Evolutionary conservation across 1,139 yeast genomes (phyloP).

Genomic region (Blastobotrys illinoisensis): DNA sequence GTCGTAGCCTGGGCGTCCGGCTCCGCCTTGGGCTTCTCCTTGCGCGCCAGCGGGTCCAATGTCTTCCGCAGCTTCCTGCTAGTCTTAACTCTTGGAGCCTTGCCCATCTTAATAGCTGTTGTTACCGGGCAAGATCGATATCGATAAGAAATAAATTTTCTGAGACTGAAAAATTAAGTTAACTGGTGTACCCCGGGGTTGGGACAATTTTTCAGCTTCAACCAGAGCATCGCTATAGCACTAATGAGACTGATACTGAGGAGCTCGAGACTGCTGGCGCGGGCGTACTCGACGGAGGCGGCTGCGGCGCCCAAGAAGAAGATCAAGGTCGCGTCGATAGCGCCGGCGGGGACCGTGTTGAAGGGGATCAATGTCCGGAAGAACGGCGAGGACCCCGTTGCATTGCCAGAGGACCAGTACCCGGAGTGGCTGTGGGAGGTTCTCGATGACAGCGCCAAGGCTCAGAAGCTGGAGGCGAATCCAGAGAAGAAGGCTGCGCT

Average conservation of each 20-base stretch:
- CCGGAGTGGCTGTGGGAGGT: conserved; percentile 96
- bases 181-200: not conserved
- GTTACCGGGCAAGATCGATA: not conserved
- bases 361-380: conserved; percentile 69
- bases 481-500: conserved; percentile 65
- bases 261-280: conserved; percentile 3
- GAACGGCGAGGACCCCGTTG: conserved; percentile 83
- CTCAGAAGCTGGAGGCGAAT: conserved; percentile 50
- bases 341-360: conserved; percentile 72
- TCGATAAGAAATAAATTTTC: conserved; percentile 1
- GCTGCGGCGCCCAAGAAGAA: conserved; percentile 12
- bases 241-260: conserved; percentile 3
- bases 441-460: conserved; percentile 56
- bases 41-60: conserved; percentile 43
- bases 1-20: conserved; percentile 51
- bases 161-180: conserved; percentile 3
- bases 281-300: conserved; percentile 10
- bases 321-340: conserved; percentile 35
- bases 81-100: conserved; percentile 14
- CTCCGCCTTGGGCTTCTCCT: conserved; percentile 26
- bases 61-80: conserved; percentile 3
- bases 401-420: conserved; percentile 79
- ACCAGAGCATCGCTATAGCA: not conserved
- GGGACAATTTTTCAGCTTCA: not conserved
- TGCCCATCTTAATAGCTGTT: conserved; percentile 12